A percentile compares a stretch with the other conserved stretches of the same genome.
Evolutionary conservation across 2,329 filamentous ascomycete genomes (phyloP).

Genomic region (Fusarium tuaranense): DNA sequence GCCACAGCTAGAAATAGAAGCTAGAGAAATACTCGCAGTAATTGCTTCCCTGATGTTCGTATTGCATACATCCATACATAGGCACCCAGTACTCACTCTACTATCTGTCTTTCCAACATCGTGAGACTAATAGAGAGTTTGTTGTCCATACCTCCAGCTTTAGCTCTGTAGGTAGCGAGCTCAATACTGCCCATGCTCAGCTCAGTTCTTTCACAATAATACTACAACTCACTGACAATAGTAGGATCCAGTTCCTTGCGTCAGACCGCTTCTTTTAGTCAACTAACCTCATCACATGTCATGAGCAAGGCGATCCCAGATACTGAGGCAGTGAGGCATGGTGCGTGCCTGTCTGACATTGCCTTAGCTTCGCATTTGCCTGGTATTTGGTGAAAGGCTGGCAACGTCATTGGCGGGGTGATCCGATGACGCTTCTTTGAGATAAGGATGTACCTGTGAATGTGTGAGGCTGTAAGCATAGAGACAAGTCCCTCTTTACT

Average conservation of each 20-base stretch:
- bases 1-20: neutral
- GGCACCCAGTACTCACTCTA: neutral
- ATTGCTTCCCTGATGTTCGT: neutral
- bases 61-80: neutral
- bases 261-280: slow-evolving; percentile 12
- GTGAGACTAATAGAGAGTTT: neutral
- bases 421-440: slow-evolving; percentile 34
- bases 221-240: neutral
- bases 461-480: rapidly evolving
- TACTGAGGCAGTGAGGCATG: slow-evolving; percentile 23
- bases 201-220: neutral
- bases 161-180: neutral
- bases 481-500: slow-evolving; percentile 4
- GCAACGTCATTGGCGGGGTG: slow-evolving; percentile 49
- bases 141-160: neutral
- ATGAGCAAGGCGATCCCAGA: slow-evolving; percentile 9
- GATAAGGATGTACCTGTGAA: slow-evolving; percentile 20
- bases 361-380: slow-evolving; percentile 7
- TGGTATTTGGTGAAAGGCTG: slow-evolving; percentile 18
- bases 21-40: neutral
- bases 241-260: neutral
- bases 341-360: slow-evolving; percentile 25
- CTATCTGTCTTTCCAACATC: neutral
- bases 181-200: neutral
- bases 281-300: neutral